Base-by-base conservation (phyloP, 441 rosid genomes). In the Brassica hybrid region DNA sequence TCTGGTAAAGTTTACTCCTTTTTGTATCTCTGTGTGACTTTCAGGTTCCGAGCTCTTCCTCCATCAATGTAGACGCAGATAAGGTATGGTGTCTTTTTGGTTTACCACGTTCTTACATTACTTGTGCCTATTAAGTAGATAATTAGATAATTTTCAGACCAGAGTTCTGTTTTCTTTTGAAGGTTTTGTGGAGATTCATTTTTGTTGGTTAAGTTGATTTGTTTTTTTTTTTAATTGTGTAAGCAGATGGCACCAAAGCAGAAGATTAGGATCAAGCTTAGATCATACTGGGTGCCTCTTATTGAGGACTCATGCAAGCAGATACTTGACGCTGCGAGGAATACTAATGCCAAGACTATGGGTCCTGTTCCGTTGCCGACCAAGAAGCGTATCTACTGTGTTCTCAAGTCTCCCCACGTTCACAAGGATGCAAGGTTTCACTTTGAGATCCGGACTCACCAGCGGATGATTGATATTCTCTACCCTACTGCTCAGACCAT, bases 361-460 rank as follows among this genome's bases (percentile, higher is more conserved):
- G 98, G 97, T 30, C 97, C 97, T 38, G 98, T 96, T 74, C 99
- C 98, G 0, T 84, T 93, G 75, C 99, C 98, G 0, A 96, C 99
- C 65, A 96, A 93, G 93, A 96, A 83, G 82, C 85, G 95, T 48
- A 48, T 93, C 77, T 93, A 89, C 79, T 96, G 99, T 87, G 95
- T 96, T 71, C 96, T 96, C 72, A 93, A 91, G 84, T 96, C 99
- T 60, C 98, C 98, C 5, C 98, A 96, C 12, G 99, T 96, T 61
- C 93, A 96, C 89, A 93, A 96, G 85, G 99, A 96, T 76, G 99
- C 99, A 36, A 85, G 99, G 86, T 92, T 93, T 63, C 98, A 96
- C 81, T 92, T 96, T 74, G 98, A 96, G 86, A 93, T 92, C 78
- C 84, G 98, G 74, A 96, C 98, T 57, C 99, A 96, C 81, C 98